Base-by-base conservation (phyloP, 1,284 basidiomycete genomes). In the Heterobasidion parviporum region DNA sequence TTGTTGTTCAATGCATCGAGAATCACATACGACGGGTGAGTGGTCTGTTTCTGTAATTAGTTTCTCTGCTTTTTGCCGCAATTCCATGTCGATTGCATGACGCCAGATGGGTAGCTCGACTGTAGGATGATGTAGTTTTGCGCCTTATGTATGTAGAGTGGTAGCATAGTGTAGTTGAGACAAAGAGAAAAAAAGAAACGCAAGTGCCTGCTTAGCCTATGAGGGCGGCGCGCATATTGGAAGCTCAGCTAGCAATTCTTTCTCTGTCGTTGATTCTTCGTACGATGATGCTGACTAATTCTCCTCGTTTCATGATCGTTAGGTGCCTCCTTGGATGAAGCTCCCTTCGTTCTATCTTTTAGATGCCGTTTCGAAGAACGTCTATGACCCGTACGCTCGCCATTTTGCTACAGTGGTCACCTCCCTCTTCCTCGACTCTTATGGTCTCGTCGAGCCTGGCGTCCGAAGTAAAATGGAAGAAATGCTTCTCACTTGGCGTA, bases 331-430 rank as follows among this genome's bases (percentile, higher is more conserved):
- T 12, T 86, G 85, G 72, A 87, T 91, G 79, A 96, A 98, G 70
- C 78, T 99, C 5, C 96, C 97, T 0, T 81, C 91, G 0, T 92
- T 98, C 64, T 99, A 99, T 70, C 81, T 98, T 10, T 79, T 99
- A 66, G 97, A 99, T 68, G 95, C 95, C 15, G 94, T 99, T 59
- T 92, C 90, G 53, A 98, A 98, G 72, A 97, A 97, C 72, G 85
- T 94, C 45, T 94, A 85, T 61, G 82, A 89, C 48, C 93, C 94
- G 12, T 98, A 96, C 72, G 89, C 91, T 32, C 82, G 84, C 58
- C 80, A 83, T 58, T 92, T 95, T 63, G 77, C 89, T 18, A 78
- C 83, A 6, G 80, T 92, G 65, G 85, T 93, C 57, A 83, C 86
- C 53, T 78, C 81, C 20, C 73, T 94, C 7, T 97, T 94, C 72